Percentiles rank a stretch among this genome's conserved stretches.
phyloP scores from a whole-genome alignment of 73 alveolate genomes.

The Paramecium tetraurelia region DNA sequence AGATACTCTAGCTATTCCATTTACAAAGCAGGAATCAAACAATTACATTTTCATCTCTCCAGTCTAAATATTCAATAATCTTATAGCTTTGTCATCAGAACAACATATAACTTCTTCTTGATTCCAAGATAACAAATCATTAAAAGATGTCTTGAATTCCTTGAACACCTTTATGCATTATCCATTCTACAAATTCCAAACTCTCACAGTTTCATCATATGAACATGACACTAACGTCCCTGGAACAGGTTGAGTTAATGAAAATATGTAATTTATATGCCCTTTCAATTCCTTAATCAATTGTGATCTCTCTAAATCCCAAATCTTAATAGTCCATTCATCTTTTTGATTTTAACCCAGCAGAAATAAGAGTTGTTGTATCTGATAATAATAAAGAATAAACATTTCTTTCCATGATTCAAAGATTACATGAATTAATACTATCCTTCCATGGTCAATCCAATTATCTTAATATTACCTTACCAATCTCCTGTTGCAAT shows the following conservation, averaged over 20 bases:
- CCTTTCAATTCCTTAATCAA: slow-evolving; percentile 35
- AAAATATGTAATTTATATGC: slow-evolving; percentile 16
- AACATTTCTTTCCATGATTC: slow-evolving; percentile 50
- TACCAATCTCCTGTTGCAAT: slow-evolving; percentile 52
- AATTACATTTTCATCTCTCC: slow-evolving; percentile 34
- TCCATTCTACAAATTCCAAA: slow-evolving; percentile 33
- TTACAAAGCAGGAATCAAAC: slow-evolving; percentile 36
- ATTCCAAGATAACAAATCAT: slow-evolving; percentile 33
- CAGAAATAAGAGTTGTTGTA: slow-evolving; percentile 16
- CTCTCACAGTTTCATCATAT: slow-evolving; percentile 38
- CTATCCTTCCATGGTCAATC: slow-evolving; percentile 33
- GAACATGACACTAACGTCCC: slow-evolving; percentile 19
- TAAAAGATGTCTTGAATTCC: slow-evolving; percentile 41
- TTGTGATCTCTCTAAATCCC: slow-evolving; percentile 24
- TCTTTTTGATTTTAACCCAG: slow-evolving; percentile 41
- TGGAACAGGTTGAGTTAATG: neutral
- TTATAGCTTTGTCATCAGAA: slow-evolving; percentile 46
- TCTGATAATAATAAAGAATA: slow-evolving; percentile 21
- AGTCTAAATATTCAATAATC: slow-evolving; percentile 11
- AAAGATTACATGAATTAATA: slow-evolving; percentile 6
- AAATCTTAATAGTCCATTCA: slow-evolving; percentile 46
- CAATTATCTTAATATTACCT: slow-evolving; percentile 23
- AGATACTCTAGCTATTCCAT: slow-evolving; percentile 30
- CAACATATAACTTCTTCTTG: slow-evolving; percentile 23
- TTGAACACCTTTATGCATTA: neutral